phyloP scores from a whole-genome alignment of 1,284 basidiomycete species.

The Fistulinella cinereoalba region DNA sequence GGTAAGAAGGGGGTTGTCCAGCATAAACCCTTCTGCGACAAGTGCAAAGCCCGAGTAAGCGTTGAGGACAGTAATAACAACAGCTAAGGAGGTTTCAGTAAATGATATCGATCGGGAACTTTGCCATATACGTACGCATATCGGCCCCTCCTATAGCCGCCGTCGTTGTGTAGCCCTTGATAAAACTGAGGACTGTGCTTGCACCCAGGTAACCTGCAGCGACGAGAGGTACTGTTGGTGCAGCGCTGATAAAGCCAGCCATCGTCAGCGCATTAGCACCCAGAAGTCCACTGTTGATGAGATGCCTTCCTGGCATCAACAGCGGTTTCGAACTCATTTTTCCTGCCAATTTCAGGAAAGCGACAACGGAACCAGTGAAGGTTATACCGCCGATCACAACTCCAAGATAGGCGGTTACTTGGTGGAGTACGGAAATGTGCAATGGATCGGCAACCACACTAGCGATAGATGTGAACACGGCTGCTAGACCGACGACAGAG shows the following conservation, averaged over 20 bases:
- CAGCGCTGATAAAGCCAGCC: slow-evolving; percentile 71
- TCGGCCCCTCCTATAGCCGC: slow-evolving; percentile 86
- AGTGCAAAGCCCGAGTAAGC: slow-evolving; percentile 89
- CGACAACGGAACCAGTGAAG: slow-evolving; percentile 83
- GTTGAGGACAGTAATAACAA: slow-evolving; percentile 84
- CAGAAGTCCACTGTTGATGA: slow-evolving; percentile 68
- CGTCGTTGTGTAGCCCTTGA: slow-evolving; percentile 81
- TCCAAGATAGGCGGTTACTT: slow-evolving; percentile 80
- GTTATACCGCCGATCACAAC: slow-evolving; percentile 79
- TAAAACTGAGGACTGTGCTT: slow-evolving; percentile 73
- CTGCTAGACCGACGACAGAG: slow-evolving; percentile 82
- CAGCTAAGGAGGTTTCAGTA: slow-evolving; percentile 45
- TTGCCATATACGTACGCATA: slow-evolving; percentile 64
- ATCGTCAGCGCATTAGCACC: slow-evolving; percentile 67
- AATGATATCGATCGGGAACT: background rate
- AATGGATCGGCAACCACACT: slow-evolving; percentile 69
- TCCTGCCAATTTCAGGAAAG: slow-evolving; percentile 81
- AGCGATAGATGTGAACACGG: slow-evolving; percentile 78
- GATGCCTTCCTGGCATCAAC: slow-evolving; percentile 68
- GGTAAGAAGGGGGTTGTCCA: slow-evolving; percentile 79
- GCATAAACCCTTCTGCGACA: slow-evolving; percentile 91
- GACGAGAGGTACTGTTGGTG: slow-evolving; percentile 64
- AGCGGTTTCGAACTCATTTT: slow-evolving; percentile 73
- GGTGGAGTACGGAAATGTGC: slow-evolving; percentile 67
- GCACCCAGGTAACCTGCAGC: slow-evolving; percentile 74